A percentile compares a stretch with the other conserved stretches of the same genome.
Evolutionary conservation across 305 asterid species (phyloP).

Genomic region (Fraxinus floribunda): DNA sequence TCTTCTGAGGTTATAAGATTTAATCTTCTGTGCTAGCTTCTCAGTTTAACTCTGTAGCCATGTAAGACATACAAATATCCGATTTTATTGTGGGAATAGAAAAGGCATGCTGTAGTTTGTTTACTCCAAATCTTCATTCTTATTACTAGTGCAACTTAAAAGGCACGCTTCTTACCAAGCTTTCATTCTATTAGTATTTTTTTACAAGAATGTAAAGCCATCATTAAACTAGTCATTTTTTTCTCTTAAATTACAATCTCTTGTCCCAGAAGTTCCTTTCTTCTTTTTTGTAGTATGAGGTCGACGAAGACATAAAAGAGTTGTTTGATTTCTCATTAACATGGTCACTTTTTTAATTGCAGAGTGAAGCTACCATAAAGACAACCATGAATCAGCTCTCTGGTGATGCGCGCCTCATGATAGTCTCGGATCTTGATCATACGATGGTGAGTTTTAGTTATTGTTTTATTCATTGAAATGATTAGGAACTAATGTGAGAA

Average conservation of each 20-base stretch:
- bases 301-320: not conserved
- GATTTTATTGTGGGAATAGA: not conserved
- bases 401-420: slow-evolving; percentile 75
- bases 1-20: not conserved
- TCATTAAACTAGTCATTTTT: not conserved
- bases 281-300: not conserved
- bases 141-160: not conserved
- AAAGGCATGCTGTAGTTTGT: not conserved
- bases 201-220: not conserved
- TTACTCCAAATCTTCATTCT: not conserved
- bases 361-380: slow-evolving; percentile 38
- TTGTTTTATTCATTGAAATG: slow-evolving; percentile 15
- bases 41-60: not conserved
- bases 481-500: slow-evolving; percentile 19
- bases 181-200: not conserved
- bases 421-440: slow-evolving; percentile 93
- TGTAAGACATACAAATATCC: not conserved
- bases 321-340: not conserved
- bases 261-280: not conserved
- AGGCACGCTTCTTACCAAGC: not conserved
- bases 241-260: not conserved
- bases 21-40: not conserved
- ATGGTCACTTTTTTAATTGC: slow-evolving; percentile 21
- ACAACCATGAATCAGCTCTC: slow-evolving; percentile 68
- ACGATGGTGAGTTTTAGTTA: slow-evolving; percentile 67